Conservation (phyloP, 192 early-diverging fungal genomes). For the Coemansia umbellata region DNA sequence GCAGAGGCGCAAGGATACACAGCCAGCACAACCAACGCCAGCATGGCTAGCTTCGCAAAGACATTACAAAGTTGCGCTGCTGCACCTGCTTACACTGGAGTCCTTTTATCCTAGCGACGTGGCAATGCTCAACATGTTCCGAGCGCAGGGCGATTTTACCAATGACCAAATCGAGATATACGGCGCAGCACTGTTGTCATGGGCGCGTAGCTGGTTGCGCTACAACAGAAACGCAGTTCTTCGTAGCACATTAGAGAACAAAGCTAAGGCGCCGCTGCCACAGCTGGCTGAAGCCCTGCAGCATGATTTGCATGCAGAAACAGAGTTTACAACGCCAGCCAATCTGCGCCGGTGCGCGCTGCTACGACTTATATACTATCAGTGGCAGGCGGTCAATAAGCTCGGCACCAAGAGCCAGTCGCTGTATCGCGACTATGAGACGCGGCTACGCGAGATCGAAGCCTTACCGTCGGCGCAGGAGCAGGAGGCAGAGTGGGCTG, state of each 20-base stretch:
- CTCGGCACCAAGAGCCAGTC: conserved; percentile 49
- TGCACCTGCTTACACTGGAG: conserved; percentile 46
- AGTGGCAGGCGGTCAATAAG: conserved; percentile 42
- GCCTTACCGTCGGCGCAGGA: conserved; percentile 24
- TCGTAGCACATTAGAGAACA: conserved; percentile 39
- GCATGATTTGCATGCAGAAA: conserved; percentile 38
- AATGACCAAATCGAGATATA: conserved; percentile 35
- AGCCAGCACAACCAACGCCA: conserved; percentile 32
- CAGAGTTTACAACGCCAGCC: conserved; percentile 20
- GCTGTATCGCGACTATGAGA: conserved; percentile 48
- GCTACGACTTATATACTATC: conserved; percentile 35
- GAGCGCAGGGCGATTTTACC: conserved; percentile 32
- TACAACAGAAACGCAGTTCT: conserved; percentile 49
- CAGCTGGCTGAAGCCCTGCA: conserved; percentile 47
- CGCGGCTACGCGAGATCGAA: conserved; percentile 36
- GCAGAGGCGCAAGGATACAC: neutral
- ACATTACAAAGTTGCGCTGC: conserved; percentile 37
- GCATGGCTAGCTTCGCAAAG: conserved; percentile 33
- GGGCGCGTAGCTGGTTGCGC: conserved; percentile 51
- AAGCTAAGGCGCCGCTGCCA: conserved; percentile 14
- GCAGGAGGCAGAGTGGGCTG: conserved; percentile 35
- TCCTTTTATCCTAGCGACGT: conserved; percentile 51
- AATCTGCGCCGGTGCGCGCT: conserved; percentile 36
- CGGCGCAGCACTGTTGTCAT: conserved; percentile 37
- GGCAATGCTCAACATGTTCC: conserved; percentile 46